Base-by-base conservation (phyloP, 1,139 yeast genomes). In the Hyphopichia khmerensis region DNA sequence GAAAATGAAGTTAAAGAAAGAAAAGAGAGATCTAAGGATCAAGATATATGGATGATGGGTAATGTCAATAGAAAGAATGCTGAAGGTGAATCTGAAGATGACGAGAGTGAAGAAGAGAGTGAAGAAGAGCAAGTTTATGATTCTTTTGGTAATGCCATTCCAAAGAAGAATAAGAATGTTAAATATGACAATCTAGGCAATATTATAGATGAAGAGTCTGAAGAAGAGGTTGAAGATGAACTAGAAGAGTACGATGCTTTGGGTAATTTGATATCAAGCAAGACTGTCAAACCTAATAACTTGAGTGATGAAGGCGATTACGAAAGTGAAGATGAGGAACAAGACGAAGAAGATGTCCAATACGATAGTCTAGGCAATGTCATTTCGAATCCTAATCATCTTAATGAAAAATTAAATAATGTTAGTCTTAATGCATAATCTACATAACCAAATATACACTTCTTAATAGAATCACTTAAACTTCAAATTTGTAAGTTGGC, bases 1-100 rank as follows among this genome's bases (percentile, higher is more conserved):
- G 95, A 87, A 44, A 65, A 72, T 42, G 97, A 88, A 53, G 79
- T 79, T 19, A 75, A 75, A 47, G 84, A 83, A 40, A 72, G 96
- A 45, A 81, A 82, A 54, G 72, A 67, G 43, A 59, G 65, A 43
- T 75, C 74, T 8, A 72, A 76, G 29, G 74, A 68, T 15, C 83
- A 70, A 16, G 96, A 87, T 62, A 65, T 85, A 5, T 88, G 95
- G 96, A 70, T 78, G 66, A 76, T 80, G 67, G 96, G 96, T 0
- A 87, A 84, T 56, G 84, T 82, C 14, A 89, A 85, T 52, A 79
- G 85, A 48, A 43, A 48, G 8, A 41, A 44, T 8, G 54, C 51
- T 6, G 51, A 46, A 4, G 50, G 43, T 2, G 43, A 49, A 1
- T 51, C 48, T 6, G 48, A 44, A 11, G 48, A 41, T 5, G 50